phyloP scores from a whole-genome alignment of 306 rosid species.

The Sindora glabra region DNA sequence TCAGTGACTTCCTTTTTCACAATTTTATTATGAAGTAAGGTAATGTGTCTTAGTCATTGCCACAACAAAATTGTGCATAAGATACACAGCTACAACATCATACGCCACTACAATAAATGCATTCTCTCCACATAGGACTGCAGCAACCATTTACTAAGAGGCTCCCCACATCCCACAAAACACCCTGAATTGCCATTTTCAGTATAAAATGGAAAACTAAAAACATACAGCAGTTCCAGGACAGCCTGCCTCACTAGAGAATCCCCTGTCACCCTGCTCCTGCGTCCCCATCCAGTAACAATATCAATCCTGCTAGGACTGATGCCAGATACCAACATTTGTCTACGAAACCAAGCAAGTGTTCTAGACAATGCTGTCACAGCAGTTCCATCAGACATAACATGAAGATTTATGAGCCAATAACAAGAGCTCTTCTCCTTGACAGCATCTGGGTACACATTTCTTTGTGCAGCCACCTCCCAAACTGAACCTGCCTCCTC shows the following conservation, averaged over 20 bases:
- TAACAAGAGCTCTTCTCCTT: slow-evolving; percentile 72
- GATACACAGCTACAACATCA: neutral
- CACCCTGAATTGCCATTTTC: slow-evolving; percentile 91
- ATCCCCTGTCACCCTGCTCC: slow-evolving; percentile 82
- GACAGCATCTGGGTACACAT: slow-evolving; percentile 83
- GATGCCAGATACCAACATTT: slow-evolving; percentile 65
- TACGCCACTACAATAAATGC: slow-evolving; percentile 63
- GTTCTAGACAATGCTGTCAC: slow-evolving; percentile 84
- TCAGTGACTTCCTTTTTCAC: too few relatives aligned
- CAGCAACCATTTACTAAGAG: slow-evolving; percentile 72
- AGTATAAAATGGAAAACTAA: slow-evolving; percentile 78
- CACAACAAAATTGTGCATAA: slow-evolving; percentile 35
- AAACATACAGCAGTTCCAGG: slow-evolving; percentile 55
- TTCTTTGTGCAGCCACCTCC: slow-evolving; percentile 85
- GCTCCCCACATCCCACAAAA: slow-evolving; percentile 86
- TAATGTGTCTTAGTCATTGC: too few relatives aligned
- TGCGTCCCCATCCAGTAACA: slow-evolving; percentile 92
- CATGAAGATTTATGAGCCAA: slow-evolving; percentile 96
- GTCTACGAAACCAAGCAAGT: slow-evolving; percentile 77
- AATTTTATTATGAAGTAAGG: too few relatives aligned
- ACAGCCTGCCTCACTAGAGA: slow-evolving; percentile 85
- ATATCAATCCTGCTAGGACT: slow-evolving; percentile 81
- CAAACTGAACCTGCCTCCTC: slow-evolving; percentile 96
- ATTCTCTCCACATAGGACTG: slow-evolving; percentile 81
- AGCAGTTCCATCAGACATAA: slow-evolving; percentile 96